Conservation (phyloP, 768 basidiomycete species). For the Lactarius indigo region DNA sequence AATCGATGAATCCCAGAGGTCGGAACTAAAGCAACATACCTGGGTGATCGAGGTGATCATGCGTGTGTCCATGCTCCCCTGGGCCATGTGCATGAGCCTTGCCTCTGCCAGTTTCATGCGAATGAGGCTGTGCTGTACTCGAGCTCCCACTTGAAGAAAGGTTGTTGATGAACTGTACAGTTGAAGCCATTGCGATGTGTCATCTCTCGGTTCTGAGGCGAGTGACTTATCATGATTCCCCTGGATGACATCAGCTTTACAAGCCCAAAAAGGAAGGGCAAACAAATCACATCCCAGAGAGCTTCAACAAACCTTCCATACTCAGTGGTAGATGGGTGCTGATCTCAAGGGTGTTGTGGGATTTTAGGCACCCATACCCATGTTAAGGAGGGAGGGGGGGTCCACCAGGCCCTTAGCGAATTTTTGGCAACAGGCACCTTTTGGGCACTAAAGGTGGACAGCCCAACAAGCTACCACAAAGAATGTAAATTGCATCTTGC, state of each 20-base stretch:
- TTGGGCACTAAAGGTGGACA: too few relatives aligned
- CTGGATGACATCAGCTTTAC: too few relatives aligned
- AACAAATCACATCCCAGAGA: too few relatives aligned
- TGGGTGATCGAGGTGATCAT: constrained; percentile 87
- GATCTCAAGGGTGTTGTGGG: too few relatives aligned
- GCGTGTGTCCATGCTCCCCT: constrained; percentile 90
- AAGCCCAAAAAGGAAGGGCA: neutral
- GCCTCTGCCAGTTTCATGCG: constrained; percentile 45
- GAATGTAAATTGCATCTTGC: too few relatives aligned
- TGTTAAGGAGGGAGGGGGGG: too few relatives aligned
- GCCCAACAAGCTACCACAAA: too few relatives aligned
- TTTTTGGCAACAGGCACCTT: too few relatives aligned
- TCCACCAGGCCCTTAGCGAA: too few relatives aligned
- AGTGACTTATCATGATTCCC: neutral
- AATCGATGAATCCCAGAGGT: neutral
- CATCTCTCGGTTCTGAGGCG: neutral
- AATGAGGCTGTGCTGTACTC: constrained; percentile 40
- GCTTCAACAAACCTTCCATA: too few relatives aligned
- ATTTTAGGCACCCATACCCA: too few relatives aligned
- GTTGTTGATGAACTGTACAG: constrained; percentile 73
- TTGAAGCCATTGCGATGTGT: constrained; percentile 39
- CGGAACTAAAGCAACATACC: constrained; percentile 43
- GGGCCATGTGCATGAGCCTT: constrained; percentile 52
- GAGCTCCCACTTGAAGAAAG: constrained; percentile 38
- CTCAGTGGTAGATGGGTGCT: too few relatives aligned